phyloP scores from a whole-genome alignment of 2,329 filamentous ascomycete genomes.

The Ceratocystis papillata region DNA sequence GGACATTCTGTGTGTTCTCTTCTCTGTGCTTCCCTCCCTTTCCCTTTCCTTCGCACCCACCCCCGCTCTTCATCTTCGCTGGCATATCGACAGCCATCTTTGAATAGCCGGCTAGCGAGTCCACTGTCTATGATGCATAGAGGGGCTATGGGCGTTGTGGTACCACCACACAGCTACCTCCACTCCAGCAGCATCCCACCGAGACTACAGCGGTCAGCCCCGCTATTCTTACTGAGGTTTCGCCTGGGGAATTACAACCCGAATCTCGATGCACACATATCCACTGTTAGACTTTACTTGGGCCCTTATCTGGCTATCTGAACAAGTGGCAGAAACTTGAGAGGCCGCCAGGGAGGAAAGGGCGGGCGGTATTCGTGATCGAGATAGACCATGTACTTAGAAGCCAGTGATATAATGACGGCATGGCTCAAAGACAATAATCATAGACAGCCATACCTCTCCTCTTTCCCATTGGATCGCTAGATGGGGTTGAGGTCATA shows the following conservation, averaged over 20 bases:
- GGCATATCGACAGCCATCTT: too few species aligned
- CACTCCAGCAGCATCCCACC: background rate
- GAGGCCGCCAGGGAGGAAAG: background rate
- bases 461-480: background rate
- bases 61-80: too few species aligned
- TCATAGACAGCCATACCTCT: background rate
- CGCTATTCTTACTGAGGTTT: background rate
- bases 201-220: background rate
- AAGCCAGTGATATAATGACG: constrained; percentile 1
- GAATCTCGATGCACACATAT: background rate
- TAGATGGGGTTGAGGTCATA: background rate
- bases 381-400: background rate
- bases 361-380: background rate
- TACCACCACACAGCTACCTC: background rate
- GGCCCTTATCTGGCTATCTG: background rate
- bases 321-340: background rate
- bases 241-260: background rate
- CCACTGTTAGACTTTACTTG: background rate
- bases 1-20: too few species aligned
- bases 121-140: too few species aligned
- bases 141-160: background rate
- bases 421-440: background rate
- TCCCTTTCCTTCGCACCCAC: too few species aligned
- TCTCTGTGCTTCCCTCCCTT: too few species aligned
- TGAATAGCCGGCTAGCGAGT: too few species aligned